phyloP scores from a whole-genome alignment of 106 monocot species.

The Dioscorea dumetorum region DNA sequence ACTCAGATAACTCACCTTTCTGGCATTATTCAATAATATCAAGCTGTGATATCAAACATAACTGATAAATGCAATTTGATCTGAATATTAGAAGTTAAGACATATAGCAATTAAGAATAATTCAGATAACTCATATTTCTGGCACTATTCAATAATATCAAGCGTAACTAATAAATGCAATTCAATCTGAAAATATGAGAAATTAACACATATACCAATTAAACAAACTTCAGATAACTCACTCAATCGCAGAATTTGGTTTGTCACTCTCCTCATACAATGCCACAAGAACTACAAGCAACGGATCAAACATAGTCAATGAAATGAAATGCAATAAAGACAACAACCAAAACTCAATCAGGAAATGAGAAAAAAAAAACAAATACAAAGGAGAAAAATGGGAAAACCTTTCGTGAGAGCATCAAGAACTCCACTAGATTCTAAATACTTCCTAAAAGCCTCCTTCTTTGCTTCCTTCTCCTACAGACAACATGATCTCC shows the following conservation, averaged over 20 bases:
- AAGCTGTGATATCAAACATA: too few species aligned
- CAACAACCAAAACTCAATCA: not conserved
- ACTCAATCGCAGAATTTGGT: conserved; percentile 78
- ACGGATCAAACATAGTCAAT: not conserved
- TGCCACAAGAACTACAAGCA: conserved; percentile 70
- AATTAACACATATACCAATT: too few species aligned
- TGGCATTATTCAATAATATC: too few species aligned
- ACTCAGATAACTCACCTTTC: conserved; percentile 34
- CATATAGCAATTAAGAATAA: too few species aligned
- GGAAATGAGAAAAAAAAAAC: not conserved
- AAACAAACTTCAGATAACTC: conserved; percentile 22
- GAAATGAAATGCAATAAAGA: not conserved
- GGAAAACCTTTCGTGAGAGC: conserved; percentile 86
- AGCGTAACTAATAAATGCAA: too few species aligned
- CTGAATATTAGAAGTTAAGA: too few species aligned
- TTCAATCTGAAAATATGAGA: too few species aligned
- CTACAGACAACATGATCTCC: conserved; percentile 22
- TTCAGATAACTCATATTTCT: conserved; percentile 33
- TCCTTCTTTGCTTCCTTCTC: conserved; percentile 94
- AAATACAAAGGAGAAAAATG: not conserved
- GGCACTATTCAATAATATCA: too few species aligned
- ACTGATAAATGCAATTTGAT: too few species aligned
- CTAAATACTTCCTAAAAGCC: conserved; percentile 88
- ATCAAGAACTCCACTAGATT: conserved; percentile 84
- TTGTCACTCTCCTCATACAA: conserved; percentile 82